These are phyloP conservation scores for Canavalia ensiformis DNA, from an alignment of 306 rosid genomes.

Conservation along the genomic window DNA sequence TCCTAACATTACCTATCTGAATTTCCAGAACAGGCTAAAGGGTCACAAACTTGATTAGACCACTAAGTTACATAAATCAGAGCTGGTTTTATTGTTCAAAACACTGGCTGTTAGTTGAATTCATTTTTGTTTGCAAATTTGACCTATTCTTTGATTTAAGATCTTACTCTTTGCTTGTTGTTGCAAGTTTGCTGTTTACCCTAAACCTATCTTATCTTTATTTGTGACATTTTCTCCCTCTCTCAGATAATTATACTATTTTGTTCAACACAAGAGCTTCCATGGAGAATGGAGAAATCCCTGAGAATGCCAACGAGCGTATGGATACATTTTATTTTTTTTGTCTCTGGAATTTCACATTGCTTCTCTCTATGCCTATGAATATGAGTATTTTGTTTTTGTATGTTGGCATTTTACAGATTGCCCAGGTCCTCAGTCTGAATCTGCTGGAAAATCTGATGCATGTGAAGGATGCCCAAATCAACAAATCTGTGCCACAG, in stretches of 20 bases:
- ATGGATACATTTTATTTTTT: conserved; percentile 43
- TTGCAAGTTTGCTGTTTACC: conserved; percentile 23
- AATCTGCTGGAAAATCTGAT: conserved; percentile 87
- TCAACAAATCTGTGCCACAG: conserved; percentile 89
- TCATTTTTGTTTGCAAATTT: neutral
- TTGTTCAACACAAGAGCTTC: neutral
- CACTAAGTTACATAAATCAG: neutral
- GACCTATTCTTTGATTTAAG: neutral
- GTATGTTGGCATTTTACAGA: conserved; percentile 57
- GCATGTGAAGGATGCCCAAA: conserved; percentile 91
- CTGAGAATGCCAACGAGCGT: conserved; percentile 91
- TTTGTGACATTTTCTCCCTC: neutral
- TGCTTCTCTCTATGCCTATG: conserved; percentile 1
- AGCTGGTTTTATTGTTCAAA: neutral
- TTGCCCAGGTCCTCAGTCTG: conserved; percentile 91
- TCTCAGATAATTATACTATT: neutral
- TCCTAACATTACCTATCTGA: neutral
- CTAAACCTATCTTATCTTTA: neutral
- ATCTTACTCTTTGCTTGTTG: neutral
- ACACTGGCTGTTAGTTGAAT: neutral
- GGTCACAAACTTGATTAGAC: neutral
- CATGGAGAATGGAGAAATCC: conserved; percentile 84
- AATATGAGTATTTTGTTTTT: conserved; percentile 4
- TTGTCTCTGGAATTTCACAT: neutral
- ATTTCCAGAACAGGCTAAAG: neutral